Percentiles rank a stretch among this genome's conserved stretches.
Conservation (phyloP, 805 yeast species). For the Metschnikowia rubicola region DNA sequence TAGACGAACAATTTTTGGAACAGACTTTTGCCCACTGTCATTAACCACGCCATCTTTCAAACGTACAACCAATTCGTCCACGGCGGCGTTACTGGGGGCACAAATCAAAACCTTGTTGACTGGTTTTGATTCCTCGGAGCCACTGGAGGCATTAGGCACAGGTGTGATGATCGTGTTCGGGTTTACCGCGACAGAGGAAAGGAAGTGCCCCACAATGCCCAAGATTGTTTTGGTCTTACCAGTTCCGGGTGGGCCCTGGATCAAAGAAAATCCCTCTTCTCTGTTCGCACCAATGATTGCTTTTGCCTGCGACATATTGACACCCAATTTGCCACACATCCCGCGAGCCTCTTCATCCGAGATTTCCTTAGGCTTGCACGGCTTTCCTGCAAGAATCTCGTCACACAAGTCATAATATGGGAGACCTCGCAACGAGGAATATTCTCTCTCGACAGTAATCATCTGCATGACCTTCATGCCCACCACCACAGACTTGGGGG, state of each 20-base stretch:
- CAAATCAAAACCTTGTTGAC: conserved; percentile 71
- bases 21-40: conserved; percentile 48
- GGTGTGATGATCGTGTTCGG: conserved; percentile 20
- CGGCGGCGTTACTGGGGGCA: conserved; percentile 99
- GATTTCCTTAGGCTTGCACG: conserved; percentile 42
- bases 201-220: conserved; percentile 80
- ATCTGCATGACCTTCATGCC: conserved; percentile 79
- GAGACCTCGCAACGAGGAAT: conserved; percentile 74
- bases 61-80: conserved; percentile 88
- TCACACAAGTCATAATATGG: conserved; percentile 75
- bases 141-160: conserved; percentile 18
- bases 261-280: conserved; percentile 75
- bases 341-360: conserved; percentile 36
- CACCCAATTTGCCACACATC: conserved; percentile 49
- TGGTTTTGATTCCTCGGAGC: conserved; percentile 27
- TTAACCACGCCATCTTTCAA: conserved; percentile 66
- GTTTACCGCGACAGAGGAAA: conserved; percentile 35
- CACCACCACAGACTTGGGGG: conserved; percentile 60
- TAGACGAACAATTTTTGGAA: conserved; percentile 74
- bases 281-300: conserved; percentile 76
- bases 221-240: conserved; percentile 97
- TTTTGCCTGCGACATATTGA: conserved; percentile 85
- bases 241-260: conserved; percentile 99
- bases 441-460: conserved; percentile 93
- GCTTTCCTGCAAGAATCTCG: conserved; percentile 63